A percentile compares a stretch with the other conserved stretches of the same genome.
These are phyloP conservation scores for Fusarium newnesense DNA, from an alignment of 2,329 filamentous ascomycete genomes.

Conservation along the genomic window DNA sequence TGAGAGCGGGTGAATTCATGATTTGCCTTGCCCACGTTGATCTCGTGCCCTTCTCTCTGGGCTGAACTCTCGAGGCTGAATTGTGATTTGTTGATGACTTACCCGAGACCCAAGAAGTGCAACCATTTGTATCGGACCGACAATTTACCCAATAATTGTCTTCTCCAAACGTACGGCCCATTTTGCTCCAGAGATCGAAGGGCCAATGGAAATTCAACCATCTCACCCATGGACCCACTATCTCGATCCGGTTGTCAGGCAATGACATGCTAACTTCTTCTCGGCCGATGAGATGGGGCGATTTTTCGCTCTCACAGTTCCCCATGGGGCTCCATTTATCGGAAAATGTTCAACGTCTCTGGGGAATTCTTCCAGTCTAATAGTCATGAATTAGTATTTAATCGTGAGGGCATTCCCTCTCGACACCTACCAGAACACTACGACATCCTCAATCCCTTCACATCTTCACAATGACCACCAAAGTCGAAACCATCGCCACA, in stretches of 20 bases:
- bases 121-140: neutral
- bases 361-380: neutral
- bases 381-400: neutral
- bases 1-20: neutral
- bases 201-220: slow-evolving; percentile 22
- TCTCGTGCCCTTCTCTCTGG: neutral
- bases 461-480: neutral
- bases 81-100: slow-evolving; percentile 12
- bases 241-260: neutral
- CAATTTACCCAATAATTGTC: neutral
- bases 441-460: neutral
- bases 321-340: neutral
- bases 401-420: neutral
- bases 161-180: neutral
- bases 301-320: neutral
- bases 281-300: neutral
- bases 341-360: neutral
- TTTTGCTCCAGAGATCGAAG: rapidly evolving
- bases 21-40: neutral
- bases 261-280: neutral
- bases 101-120: neutral
- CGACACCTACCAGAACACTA: too few relatives aligned
- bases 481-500: neutral
- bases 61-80: slow-evolving; percentile 15
- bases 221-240: neutral